Evolutionary conservation across 192 early-diverging fungal species (phyloP).

Genomic region (Backusella luteola): DNA sequence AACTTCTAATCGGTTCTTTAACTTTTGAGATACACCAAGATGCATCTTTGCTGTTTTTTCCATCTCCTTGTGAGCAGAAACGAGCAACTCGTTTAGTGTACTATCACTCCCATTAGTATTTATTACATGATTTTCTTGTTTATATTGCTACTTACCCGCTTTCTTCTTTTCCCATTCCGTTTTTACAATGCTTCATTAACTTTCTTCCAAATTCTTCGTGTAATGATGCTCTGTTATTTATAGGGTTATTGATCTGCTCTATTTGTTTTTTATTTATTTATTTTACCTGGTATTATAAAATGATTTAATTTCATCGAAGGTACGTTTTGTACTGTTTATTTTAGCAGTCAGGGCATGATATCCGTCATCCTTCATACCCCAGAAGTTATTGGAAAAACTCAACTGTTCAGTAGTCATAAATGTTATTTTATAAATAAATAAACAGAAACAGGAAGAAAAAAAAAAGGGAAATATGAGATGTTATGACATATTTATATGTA

Average conservation of each 20-base stretch:
- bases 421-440: not conserved
- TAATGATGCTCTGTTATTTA: constrained; percentile 48
- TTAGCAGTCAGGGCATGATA: constrained; percentile 63
- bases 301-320: constrained; percentile 62
- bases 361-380: constrained; percentile 67
- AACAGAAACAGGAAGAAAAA: not conserved
- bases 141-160: constrained; percentile 46
- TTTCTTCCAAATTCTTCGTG: constrained; percentile 74
- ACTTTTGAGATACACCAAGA: constrained; percentile 60
- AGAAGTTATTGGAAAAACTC: constrained; percentile 36
- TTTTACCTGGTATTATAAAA: constrained; percentile 56
- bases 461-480: not conserved
- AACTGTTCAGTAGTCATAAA: not conserved
- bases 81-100: constrained; percentile 55
- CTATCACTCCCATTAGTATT: constrained; percentile 24
- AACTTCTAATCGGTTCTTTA: constrained; percentile 58
- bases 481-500: not conserved
- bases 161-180: constrained; percentile 65
- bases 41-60: constrained; percentile 64
- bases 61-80: constrained; percentile 57
- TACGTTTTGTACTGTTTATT: constrained; percentile 67
- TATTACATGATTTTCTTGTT: not conserved
- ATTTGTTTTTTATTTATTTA: not conserved
- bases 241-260: not conserved
- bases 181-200: constrained; percentile 58